Base-by-base conservation (phyloP, 2,329 filamentous ascomycete species). In the Fusarium pseudoanthophilum region DNA sequence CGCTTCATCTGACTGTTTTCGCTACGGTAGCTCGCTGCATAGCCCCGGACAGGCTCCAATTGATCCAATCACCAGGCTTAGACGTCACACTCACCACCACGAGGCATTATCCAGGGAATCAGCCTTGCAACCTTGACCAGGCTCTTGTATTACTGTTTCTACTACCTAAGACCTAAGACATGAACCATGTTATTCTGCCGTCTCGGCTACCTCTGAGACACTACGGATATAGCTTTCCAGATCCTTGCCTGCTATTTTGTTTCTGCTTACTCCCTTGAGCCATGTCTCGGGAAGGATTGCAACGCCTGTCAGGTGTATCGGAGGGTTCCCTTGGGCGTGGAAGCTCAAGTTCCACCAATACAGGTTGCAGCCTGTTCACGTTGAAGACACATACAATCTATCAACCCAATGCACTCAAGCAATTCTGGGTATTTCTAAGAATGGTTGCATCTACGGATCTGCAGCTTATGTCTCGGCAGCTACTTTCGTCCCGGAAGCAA, bases 261-360 rank as follows among this genome's bases (percentile, higher is more conserved):
- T 70, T 70, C 56, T 37, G 39, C 49, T 26, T 49, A 56, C 45
- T 26, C 28, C 59, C 60, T 39, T 58, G 56, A 37, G 42, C 49
- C 71, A 60, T 74, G 71, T 74, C 63, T 69, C 71, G 71, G 71
- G 71, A 73, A 74, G 71, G 67, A 69, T 73, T 48, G 21, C n/a
- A 56, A 45, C 58, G 30, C 39, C 39, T 67, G 56, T 40, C 42
- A 28, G 46, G 32, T 60, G 42, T 24, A 37, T 34, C 48, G 51
- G 56, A 66, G 59, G 57, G 60, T 51, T 63, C 36, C 20, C 40
- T 30, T 30, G 34, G 45, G 56, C 42, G 21, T 39, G 18, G 49
- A 59, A 52, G 30, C 7, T 11, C 42, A 45, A 14, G 59, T 69
- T 60, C 43, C 60, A 60, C 57, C 67, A 76, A 71, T 76, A 37